These are phyloP conservation scores for Apiospora arundinis DNA, from an alignment of 2,329 filamentous ascomycete species.

Conservation along the genomic window DNA sequence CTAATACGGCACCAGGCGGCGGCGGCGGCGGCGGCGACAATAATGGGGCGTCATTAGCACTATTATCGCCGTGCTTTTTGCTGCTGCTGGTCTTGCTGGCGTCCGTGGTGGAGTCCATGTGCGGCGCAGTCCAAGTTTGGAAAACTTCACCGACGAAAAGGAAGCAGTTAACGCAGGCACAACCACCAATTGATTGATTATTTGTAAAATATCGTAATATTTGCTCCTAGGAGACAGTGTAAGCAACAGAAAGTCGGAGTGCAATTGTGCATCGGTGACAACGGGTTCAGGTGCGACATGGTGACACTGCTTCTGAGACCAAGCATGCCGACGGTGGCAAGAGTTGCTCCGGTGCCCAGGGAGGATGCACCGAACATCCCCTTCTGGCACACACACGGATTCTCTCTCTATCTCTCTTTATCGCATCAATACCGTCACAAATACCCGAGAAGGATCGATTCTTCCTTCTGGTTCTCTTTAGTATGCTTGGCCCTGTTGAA, in stretches of 20 bases:
- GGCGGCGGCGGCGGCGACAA: neutral
- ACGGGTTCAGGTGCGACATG: neutral
- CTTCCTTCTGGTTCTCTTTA: too few relatives aligned
- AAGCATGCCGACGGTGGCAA: neutral
- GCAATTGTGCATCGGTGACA: neutral
- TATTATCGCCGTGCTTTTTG: neutral
- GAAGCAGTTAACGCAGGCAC: neutral
- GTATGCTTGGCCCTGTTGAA: neutral
- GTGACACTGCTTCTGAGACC: neutral
- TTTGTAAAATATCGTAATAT: neutral
- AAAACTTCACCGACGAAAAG: neutral
- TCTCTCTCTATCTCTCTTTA: too few relatives aligned
- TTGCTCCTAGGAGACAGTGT: neutral
- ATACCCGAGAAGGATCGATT: neutral
- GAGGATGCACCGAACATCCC: neutral
- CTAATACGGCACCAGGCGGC: neutral
- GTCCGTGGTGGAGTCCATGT: conserved; percentile 8
- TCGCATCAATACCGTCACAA: neutral
- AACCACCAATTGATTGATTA: neutral
- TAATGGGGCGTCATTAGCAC: neutral
- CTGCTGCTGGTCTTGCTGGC: neutral
- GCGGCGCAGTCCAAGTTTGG: neutral
- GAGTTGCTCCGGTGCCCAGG: neutral
- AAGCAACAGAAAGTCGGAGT: neutral
- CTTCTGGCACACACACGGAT: neutral